phyloP scores from a whole-genome alignment of 495 filamentous ascomycete species.

The Aspergillus steynii region DNA sequence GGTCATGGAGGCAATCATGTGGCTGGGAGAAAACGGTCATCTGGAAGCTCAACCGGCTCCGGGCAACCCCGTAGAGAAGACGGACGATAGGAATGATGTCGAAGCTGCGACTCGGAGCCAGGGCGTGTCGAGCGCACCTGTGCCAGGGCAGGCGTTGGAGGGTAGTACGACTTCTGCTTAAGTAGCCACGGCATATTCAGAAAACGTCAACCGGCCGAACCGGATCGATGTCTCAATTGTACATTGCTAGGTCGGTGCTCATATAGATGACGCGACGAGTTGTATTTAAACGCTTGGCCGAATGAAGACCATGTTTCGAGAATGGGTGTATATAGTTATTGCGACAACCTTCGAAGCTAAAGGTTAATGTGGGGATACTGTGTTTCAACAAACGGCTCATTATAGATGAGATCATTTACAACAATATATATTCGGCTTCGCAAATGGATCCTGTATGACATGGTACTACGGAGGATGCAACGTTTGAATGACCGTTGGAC shows the following conservation, averaged over 20 bases:
- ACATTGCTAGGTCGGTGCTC: not conserved
- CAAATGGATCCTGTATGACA: no score
- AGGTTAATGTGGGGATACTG: not conserved
- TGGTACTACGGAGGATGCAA: no score
- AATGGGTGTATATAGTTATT: no score
- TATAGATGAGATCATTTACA: not conserved
- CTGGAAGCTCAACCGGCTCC: constrained; percentile 11
- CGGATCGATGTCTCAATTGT: not conserved
- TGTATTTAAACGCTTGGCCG: not conserved
- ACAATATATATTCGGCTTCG: no score
- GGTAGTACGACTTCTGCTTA: not conserved
- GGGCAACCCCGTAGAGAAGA: not conserved
- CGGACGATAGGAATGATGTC: not conserved
- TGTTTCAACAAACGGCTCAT: not conserved
- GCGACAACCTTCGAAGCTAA: not conserved
- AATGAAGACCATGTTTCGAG: not conserved
- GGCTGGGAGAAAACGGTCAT: constrained; percentile 44
- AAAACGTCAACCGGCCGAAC: not conserved
- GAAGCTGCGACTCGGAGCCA: not conserved
- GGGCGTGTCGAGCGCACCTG: not conserved
- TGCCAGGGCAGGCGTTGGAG: constrained; percentile 8
- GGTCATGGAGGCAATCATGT: constrained; percentile 45
- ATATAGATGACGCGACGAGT: not conserved
- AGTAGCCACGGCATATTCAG: not conserved
- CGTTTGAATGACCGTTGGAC: no score